A percentile compares a stretch with the other conserved stretches of the same genome.
These are phyloP conservation scores for Panus rudis DNA, from an alignment of 768 basidiomycete species.

Conservation along the genomic window DNA sequence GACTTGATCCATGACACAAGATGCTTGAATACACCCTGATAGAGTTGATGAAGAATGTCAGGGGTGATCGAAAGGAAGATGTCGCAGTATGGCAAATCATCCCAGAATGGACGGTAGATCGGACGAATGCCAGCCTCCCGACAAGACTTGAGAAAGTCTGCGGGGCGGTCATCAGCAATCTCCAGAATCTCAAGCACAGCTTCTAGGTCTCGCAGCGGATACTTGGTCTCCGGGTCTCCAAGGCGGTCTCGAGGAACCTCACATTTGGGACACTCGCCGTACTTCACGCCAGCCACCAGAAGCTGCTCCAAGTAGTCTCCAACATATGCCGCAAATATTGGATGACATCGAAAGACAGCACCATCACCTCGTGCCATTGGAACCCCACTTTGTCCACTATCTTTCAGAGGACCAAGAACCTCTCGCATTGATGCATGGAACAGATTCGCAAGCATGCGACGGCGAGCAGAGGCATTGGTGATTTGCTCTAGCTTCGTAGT, in stretches of 20 bases:
- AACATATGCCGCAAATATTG: conserved; percentile 15
- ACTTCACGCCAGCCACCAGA: conserved; percentile 11
- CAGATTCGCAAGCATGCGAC: conserved; percentile 25
- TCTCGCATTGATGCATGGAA: conserved; percentile 30
- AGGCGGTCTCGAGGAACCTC: not conserved
- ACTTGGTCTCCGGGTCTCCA: not conserved
- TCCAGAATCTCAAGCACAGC: not conserved
- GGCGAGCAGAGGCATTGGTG: conserved; percentile 10
- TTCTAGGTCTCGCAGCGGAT: conserved; percentile 1
- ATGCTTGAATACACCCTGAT: conserved; percentile 15
- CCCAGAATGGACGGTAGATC: conserved; percentile 5
- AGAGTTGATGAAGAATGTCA: conserved; percentile 8
- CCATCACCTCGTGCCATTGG: conserved; percentile 28
- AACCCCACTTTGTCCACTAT: conserved; percentile 25
- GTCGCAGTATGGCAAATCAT: conserved; percentile 6
- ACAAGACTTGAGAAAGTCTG: not conserved
- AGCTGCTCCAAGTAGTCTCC: conserved; percentile 18
- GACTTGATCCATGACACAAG: conserved; percentile 25
- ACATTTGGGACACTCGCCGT: conserved; percentile 10
- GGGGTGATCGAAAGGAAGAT: conserved; percentile 9
- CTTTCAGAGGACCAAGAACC: conserved; percentile 23
- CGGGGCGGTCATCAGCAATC: not conserved
- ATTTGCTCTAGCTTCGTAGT: conserved; percentile 9
- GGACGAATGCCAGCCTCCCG: not conserved
- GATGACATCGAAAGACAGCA: conserved; percentile 31